Conservation (phyloP, 345 rosid species). For the Brassica napus region DNA sequence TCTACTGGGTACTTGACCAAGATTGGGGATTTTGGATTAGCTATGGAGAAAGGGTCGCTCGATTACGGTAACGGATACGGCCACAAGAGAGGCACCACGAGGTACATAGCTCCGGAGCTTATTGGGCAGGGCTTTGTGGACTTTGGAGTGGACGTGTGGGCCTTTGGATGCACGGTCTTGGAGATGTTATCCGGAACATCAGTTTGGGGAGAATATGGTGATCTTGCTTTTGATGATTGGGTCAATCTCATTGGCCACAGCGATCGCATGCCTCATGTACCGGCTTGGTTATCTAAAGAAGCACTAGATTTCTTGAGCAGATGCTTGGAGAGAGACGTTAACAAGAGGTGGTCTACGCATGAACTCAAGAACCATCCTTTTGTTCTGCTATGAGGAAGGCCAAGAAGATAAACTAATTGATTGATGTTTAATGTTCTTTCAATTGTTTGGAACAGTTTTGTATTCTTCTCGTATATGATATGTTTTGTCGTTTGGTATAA, state of each 20-base stretch:
- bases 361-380: slow-evolving; percentile 2
- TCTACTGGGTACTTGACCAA: neutral
- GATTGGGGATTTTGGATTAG: slow-evolving; percentile 24
- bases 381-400: neutral
- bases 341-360: neutral
- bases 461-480: too few relatives aligned
- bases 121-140: neutral
- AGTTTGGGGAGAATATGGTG: neutral
- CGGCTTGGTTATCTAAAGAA: slow-evolving; percentile 4
- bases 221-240: neutral
- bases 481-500: neutral
- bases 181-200: slow-evolving; percentile 1
- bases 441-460: neutral
- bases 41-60: slow-evolving; percentile 12
- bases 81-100: slow-evolving; percentile 12
- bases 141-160: slow-evolving; percentile 16
- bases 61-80: slow-evolving; percentile 17
- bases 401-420: neutral
- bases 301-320: slow-evolving; percentile 12
- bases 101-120: slow-evolving; percentile 18
- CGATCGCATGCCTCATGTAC: neutral
- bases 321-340: slow-evolving; percentile 15
- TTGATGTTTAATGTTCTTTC: neutral
- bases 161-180: slow-evolving; percentile 19
- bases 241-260: neutral